phyloP scores from a whole-genome alignment of 2,329 filamentous ascomycete genomes.

The Lachnellula willkommii region DNA sequence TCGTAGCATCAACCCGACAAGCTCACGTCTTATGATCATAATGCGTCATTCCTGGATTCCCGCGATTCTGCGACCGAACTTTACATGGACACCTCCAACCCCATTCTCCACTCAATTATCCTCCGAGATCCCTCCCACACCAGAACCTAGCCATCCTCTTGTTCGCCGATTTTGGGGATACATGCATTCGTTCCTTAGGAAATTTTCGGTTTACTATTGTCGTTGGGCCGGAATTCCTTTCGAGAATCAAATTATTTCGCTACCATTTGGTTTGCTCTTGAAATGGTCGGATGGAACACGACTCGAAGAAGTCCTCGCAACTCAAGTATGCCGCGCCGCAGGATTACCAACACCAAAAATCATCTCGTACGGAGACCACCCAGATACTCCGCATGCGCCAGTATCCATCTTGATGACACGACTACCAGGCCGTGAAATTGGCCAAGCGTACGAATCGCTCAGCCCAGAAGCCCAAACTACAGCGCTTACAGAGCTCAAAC shows the following conservation, averaged over 20 bases:
- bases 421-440: constrained; percentile 32
- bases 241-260: constrained; percentile 31
- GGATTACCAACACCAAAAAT: constrained; percentile 34
- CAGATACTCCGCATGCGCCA: constrained; percentile 24
- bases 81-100: constrained; percentile 17
- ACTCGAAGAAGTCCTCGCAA: constrained; percentile 34
- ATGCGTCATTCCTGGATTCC: constrained; percentile 4
- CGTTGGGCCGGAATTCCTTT: constrained; percentile 25
- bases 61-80: constrained; percentile 7
- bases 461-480: constrained; percentile 28
- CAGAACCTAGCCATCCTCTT: constrained; percentile 16
- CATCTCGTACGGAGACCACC: constrained; percentile 33
- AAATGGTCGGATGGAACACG: constrained; percentile 36
- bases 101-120: constrained; percentile 13
- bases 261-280: constrained; percentile 36
- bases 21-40: not conserved
- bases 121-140: constrained; percentile 24
- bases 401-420: constrained; percentile 40
- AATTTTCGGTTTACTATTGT: constrained; percentile 32
- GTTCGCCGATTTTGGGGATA: constrained; percentile 26
- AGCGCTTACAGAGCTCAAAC: constrained; percentile 33
- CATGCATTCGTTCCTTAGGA: constrained; percentile 28
- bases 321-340: constrained; percentile 32
- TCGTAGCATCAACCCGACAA: not conserved
- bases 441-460: constrained; percentile 28